Base-by-base conservation (phyloP, 176 grass and related monocot genomes). In the Coix lacrymajobi region DNA sequence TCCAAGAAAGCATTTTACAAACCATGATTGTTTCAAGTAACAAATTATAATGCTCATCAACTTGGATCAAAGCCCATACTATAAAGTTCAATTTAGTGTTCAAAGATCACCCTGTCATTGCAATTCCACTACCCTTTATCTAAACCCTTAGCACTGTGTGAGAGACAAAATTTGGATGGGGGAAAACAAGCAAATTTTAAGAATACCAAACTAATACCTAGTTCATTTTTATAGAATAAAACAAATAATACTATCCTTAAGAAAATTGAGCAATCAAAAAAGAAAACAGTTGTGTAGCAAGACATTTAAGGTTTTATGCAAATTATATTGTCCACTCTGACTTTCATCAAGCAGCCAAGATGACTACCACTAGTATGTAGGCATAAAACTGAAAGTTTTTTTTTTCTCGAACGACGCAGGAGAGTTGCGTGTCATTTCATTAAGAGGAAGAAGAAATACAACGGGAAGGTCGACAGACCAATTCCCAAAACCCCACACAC, bases 341-440 rank as follows among this genome's bases (percentile, higher is more conserved):
- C 20, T 70, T 69, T 48, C 41, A 75, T 64, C 57, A 61, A 73
- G 41, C 46, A 62, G 8, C 44, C 31, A 71, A 85, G 40, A 25
- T 77, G 15, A 61, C 66, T 38, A 39, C n/a, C 71, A 44, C 65
- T 71, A 30, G 22, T 39, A 61, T 38, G 31, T 69, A 69, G 32
- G 40, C 62, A 81, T 62, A 34, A 16, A 89, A 81, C 40, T 76
- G 62, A 76, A 73, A 85, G 4, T 29, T 24, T 2, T 45, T 70
- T n/a, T n/a, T n/a, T n/a, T n/a, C n/a, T n/a, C n/a, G n/a, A n/a
- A n/a, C n/a, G n/a, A n/a, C n/a, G n/a, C n/a, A n/a, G n/a, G n/a
- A n/a, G n/a, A n/a, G n/a, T n/a, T n/a, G n/a, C n/a, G n/a, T n/a
- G n/a, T n/a, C n/a, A n/a, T n/a, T n/a, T n/a, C n/a, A n/a, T n/a